Evolutionary conservation across 257 asterid species (phyloP).

Genomic region (Gentiana straminea): DNA sequence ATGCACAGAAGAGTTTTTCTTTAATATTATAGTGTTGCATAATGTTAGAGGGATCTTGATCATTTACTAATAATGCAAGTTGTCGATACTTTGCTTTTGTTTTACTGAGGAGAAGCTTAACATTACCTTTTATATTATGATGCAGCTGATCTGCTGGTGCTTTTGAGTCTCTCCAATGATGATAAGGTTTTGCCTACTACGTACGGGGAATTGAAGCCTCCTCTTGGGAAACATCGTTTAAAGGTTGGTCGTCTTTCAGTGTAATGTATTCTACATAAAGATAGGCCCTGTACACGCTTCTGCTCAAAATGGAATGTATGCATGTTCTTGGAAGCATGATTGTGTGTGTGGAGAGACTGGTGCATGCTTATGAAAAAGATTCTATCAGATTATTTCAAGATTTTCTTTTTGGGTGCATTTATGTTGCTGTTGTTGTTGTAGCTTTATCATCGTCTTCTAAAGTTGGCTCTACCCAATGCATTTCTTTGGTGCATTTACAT

Average conservation of each 20-base stretch:
- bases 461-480: background rate
- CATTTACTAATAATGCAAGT: background rate
- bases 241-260: conserved; percentile 40
- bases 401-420: too few species aligned
- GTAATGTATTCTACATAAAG: too few species aligned
- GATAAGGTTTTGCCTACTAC: conserved; percentile 68
- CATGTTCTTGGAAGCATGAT: too few species aligned
- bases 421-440: too few species aligned
- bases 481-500: background rate
- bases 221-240: conserved; percentile 91
- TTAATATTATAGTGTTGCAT: background rate
- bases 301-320: too few species aligned
- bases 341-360: too few species aligned
- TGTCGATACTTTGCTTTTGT: background rate
- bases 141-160: conserved; percentile 70
- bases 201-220: conserved; percentile 92
- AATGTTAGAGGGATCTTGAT: background rate
- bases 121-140: conserved; percentile 4
- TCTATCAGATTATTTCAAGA: too few species aligned
- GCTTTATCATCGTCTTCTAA: too few species aligned
- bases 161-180: conserved; percentile 67
- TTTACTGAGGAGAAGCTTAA: background rate
- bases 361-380: too few species aligned
- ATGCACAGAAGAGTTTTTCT: background rate
- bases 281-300: too few species aligned